A percentile compares a stretch with the other conserved stretches of the same genome.
phyloP scores from a whole-genome alignment of 1,284 basidiomycete genomes.

The Vanrija sp. region DNA sequence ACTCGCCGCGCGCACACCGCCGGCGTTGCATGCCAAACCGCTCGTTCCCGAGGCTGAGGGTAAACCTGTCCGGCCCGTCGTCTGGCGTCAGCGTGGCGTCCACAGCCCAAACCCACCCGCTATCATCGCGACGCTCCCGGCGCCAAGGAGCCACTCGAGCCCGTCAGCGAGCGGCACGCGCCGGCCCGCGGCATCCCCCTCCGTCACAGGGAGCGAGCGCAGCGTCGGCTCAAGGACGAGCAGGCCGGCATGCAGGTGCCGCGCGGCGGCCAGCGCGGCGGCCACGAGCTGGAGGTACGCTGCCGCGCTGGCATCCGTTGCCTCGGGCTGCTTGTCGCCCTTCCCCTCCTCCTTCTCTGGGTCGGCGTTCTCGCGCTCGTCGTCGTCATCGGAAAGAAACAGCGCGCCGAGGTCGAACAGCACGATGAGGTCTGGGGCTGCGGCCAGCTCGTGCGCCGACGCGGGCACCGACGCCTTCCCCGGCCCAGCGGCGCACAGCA shows the following conservation, averaged over 20 bases:
- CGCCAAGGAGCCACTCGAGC: conserved; percentile 27
- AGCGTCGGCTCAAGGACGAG: conserved; percentile 38
- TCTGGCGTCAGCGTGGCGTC: not conserved
- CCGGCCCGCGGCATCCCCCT: conserved; percentile 15
- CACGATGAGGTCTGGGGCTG: conserved; percentile 28
- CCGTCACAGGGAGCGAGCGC: conserved; percentile 28
- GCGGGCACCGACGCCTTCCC: not conserved
- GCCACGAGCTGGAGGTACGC: conserved; percentile 35
- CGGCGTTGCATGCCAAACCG: not conserved
- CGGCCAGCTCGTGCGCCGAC: conserved; percentile 2
- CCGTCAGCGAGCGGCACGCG: conserved; percentile 26
- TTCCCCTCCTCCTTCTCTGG: not conserved
- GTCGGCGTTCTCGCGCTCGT: conserved; percentile 25
- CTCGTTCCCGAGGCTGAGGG: not conserved
- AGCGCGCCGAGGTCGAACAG: conserved; percentile 32
- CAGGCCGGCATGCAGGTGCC: conserved; percentile 24
- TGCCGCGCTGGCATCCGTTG: conserved; percentile 14
- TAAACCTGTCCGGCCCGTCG: not conserved
- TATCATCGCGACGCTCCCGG: not conserved
- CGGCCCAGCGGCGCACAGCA: conserved; percentile 13
- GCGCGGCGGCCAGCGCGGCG: conserved; percentile 20
- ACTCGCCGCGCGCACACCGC: conserved; percentile 2
- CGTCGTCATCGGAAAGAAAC: conserved; percentile 17
- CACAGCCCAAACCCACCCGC: not conserved
- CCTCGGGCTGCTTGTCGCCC: not conserved